phyloP scores from a whole-genome alignment of 306 rosid genomes.

The Argentina anserina region DNA sequence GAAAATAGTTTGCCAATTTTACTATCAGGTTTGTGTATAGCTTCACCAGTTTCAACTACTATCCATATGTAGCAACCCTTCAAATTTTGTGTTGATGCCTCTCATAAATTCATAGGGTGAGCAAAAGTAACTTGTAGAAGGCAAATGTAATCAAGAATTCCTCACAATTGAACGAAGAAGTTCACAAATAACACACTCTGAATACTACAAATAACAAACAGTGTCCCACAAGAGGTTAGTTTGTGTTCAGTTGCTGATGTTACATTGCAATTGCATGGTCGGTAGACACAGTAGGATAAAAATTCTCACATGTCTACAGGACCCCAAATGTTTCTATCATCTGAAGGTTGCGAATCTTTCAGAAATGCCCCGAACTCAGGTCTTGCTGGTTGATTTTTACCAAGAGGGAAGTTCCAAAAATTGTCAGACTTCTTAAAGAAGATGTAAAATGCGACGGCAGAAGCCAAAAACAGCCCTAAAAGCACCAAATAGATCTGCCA shows the following conservation, averaged over 20 bases:
- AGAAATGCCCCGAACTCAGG: slow-evolving; percentile 44
- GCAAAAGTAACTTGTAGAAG: too few relatives aligned
- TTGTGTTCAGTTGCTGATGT: not conserved
- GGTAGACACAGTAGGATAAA: slow-evolving; percentile 6
- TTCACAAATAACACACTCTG: not conserved
- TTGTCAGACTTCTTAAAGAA: slow-evolving; percentile 87
- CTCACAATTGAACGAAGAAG: not conserved
- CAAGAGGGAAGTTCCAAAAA: slow-evolving; percentile 81
- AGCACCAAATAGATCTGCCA: slow-evolving; percentile 95
- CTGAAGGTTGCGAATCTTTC: slow-evolving; percentile 49
- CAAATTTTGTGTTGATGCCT: too few relatives aligned
- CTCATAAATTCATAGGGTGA: not conserved
- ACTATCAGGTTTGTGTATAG: too few relatives aligned
- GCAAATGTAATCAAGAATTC: not conserved
- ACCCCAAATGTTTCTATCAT: slow-evolving; percentile 56
- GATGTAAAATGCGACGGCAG: slow-evolving; percentile 67
- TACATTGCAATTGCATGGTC: slow-evolving; percentile 4
- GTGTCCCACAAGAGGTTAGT: not conserved
- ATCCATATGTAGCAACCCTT: too few relatives aligned
- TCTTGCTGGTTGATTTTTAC: slow-evolving; percentile 56
- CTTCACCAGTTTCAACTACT: too few relatives aligned
- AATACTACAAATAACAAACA: not conserved
- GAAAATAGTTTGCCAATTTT: too few relatives aligned
- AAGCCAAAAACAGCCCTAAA: slow-evolving; percentile 63
- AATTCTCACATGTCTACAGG: slow-evolving; percentile 65